Percentiles rank a stretch among this genome's conserved stretches.
Evolutionary conservation across 805 yeast species (phyloP).

Genomic region (Myxozyma mucilagina): DNA sequence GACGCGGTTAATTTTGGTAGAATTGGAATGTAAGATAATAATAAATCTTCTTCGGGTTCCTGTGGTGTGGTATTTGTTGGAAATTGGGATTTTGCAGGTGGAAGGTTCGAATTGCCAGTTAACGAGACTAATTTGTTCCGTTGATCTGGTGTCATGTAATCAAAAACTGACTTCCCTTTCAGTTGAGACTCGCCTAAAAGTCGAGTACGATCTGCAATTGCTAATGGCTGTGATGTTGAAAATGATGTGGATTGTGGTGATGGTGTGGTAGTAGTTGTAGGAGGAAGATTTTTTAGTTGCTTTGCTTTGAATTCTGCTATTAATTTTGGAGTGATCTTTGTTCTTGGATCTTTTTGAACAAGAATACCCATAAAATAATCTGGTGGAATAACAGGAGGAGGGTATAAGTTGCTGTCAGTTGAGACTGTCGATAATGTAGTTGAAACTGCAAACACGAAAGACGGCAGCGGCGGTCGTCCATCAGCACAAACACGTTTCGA

Average conservation of each 20-base stretch:
- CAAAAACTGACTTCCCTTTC: constrained; percentile 34
- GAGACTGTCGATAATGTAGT: background rate
- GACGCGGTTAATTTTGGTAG: constrained; percentile 14
- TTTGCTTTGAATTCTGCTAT: constrained; percentile 1
- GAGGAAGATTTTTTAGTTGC: background rate
- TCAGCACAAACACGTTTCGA: constrained; percentile 12
- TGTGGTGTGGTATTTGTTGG: background rate
- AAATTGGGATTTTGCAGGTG: constrained; percentile 27
- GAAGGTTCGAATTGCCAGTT: constrained; percentile 29
- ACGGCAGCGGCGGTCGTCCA: constrained; percentile 26
- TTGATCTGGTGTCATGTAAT: constrained; percentile 32
- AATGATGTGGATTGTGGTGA: background rate
- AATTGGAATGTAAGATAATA: constrained; percentile 8
- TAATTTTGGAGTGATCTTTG: constrained; percentile 3
- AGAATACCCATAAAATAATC: constrained; percentile 15
- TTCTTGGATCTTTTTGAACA: constrained; percentile 12
- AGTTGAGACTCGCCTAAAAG: background rate
- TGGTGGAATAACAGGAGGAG: constrained; percentile 21
- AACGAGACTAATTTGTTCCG: constrained; percentile 20
- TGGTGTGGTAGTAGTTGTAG: background rate
- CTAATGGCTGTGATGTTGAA: background rate
- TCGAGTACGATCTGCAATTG: background rate
- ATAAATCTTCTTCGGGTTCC: background rate
- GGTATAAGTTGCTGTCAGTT: background rate
- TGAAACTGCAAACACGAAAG: constrained; percentile 4